Evolutionary conservation across 176 grass and related monocot species (phyloP).

Genomic region (Leersia perrieri): DNA sequence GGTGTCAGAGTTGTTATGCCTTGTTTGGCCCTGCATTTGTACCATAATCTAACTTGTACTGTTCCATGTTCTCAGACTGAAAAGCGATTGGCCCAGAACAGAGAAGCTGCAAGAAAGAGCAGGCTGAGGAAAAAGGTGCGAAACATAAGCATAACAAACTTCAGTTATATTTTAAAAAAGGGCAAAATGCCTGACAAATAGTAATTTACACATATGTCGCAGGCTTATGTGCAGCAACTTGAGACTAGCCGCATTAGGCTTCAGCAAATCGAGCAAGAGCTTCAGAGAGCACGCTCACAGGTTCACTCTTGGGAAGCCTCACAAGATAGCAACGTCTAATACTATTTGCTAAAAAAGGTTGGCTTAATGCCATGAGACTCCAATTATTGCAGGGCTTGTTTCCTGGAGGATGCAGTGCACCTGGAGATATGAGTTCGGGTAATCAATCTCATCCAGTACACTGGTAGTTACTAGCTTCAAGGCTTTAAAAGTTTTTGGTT

Average conservation of each 20-base stretch:
- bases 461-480: background rate
- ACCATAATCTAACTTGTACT: slow-evolving; percentile 21
- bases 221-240: slow-evolving; percentile 95
- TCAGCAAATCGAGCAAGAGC: slow-evolving; percentile 84
- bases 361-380: background rate
- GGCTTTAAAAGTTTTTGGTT: background rate
- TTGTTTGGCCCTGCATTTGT: slow-evolving; percentile 26
- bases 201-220: background rate
- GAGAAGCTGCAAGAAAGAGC: slow-evolving; percentile 98
- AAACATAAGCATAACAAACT: background rate
- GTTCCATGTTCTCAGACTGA: slow-evolving; percentile 50
- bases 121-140: slow-evolving; percentile 94
- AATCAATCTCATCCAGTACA: slow-evolving; percentile 27
- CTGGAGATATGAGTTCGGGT: slow-evolving; percentile 69
- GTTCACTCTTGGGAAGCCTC: slow-evolving; percentile 38
- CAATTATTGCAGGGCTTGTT: slow-evolving; percentile 62
- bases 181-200: background rate
- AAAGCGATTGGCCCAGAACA: slow-evolving; percentile 88
- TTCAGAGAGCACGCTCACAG: slow-evolving; percentile 78
- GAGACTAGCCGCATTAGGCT: slow-evolving; percentile 84
- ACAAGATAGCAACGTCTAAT: background rate
- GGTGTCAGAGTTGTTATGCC: slow-evolving; percentile 5
- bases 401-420: slow-evolving; percentile 54
- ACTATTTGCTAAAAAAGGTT: background rate
- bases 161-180: background rate